Evolutionary conservation across 208 protist genomes (phyloP), one percentile per base, ranked within the genome.

Genomic region (Leishmania arabica): DNA sequence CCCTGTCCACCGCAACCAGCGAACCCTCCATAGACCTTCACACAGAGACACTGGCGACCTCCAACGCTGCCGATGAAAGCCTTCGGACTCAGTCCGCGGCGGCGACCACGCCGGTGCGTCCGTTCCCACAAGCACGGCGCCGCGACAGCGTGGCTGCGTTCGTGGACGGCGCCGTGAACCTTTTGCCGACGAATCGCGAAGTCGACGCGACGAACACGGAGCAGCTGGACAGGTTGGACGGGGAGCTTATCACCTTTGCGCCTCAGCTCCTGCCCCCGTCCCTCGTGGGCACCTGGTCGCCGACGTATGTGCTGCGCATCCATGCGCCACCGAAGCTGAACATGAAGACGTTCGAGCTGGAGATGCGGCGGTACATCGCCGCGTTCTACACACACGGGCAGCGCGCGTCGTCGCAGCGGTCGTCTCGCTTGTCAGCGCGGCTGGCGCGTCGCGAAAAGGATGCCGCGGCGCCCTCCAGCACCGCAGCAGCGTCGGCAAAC

Each of bases 151-250:
- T 34, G 64, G 40, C 34, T 49, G 45, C 78, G 11, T 91, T 90
- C 40, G 89, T 95, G 3, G 83, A 90, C 24, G 89, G 83, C 17
- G 91, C 92, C 21, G 91, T 98, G 65, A 95, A 93, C 68, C 81
- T 98, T 0, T 86, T 98, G n/a, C 93, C 95, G 3, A 98, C 95
- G 8, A 98, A 98, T 75, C 56, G 62, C 27, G 83, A 96, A 65
- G 95, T 96, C 13, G 72, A 92, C 60, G 75, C n/a, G 5, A 85
- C 90, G 1, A 98, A 98, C 77, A 76, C 84, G 66, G 65, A 78
- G 34, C 88, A 95, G 89, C 85, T 98, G 77, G 81, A 86, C 68
- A 84, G 85, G 74, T 84, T 98, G 9, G 68, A 68, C 5, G 93
- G 95, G 27, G 93, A 96, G n/a, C 75, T 80, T n/a, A 82, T 92